Evolutionary conservation across 139 green algal genomes (phyloP), one percentile per base, ranked within the genome.

Genomic region (Chlamydomonas incerta): DNA sequence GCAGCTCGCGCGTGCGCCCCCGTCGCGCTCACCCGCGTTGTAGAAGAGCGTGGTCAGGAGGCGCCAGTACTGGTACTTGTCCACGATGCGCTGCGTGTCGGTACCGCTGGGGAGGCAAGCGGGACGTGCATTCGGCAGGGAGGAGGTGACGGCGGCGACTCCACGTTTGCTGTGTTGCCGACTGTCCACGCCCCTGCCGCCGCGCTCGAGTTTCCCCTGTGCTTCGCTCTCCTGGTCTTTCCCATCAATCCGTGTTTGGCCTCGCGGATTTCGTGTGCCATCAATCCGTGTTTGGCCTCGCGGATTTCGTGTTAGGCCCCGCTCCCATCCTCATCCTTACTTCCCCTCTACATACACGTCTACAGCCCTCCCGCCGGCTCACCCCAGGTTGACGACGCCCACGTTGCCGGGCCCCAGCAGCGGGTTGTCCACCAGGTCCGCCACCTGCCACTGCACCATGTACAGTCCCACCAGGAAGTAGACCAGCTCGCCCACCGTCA

Each of bases 351-450:
- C n/a, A n/a, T n/a, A n/a, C n/a, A n/a, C n/a, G n/a, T n/a, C n/a
- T n/a, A n/a, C 63, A 1, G 28, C 63, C 14, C 66, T 57, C 4
- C 52, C 55, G 17, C 31, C n/a, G 41, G 8, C 70, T 82, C 60
- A 82, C 83, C 83, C 83, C 60, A 88, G 72, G 67, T 77, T 80
- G 50, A 75, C 5, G 31, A 88, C n/a, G 18, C 72, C 83, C 14
- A 65, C 31, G 11, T 23, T 8, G 3, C 83, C 83, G 47, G 83
- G 83, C 11, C 83, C 83, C 52, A 88, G 74, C 63, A 88, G 72
- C 47, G 83, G 83, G 62, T 88, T 88, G 29, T 88, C 50, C n/a
- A 37, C 11, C 6, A 88, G 62, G 74, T 83, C 72, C 8, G 68
- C 83, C 11, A 88, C n/a, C 72, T 80, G n/a, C 52, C 50, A 83